phyloP scores from a whole-genome alignment of 768 basidiomycete genomes.

The Kwoniella sp. region DNA sequence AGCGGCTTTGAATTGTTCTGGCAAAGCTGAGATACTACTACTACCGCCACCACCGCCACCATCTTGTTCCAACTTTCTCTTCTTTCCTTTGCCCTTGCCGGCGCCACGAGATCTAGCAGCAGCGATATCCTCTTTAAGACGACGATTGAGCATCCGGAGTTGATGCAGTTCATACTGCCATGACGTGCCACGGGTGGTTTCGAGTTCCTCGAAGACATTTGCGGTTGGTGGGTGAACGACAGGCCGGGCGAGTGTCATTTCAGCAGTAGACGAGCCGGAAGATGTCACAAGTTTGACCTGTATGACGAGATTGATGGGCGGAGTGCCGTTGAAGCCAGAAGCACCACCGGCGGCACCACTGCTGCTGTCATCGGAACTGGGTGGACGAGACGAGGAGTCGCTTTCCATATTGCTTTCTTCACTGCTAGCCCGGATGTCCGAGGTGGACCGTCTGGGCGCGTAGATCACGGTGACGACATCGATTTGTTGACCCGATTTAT shows the following conservation, averaged over 20 bases:
- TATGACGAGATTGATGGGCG: constrained; percentile 46
- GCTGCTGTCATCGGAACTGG: constrained; percentile 12
- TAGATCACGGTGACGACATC: constrained; percentile 57
- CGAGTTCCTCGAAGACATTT: constrained; percentile 75
- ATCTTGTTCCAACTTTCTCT: constrained; percentile 28
- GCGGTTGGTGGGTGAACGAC: constrained; percentile 44
- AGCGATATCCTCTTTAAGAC: constrained; percentile 65
- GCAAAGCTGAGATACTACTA: constrained; percentile 2
- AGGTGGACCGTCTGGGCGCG: constrained; percentile 20
- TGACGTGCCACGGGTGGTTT: constrained; percentile 68
- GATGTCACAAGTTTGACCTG: constrained; percentile 47
- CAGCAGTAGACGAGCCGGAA: constrained; percentile 8
- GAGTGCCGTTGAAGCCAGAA: constrained; percentile 23
- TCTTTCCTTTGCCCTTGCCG: constrained; percentile 33
- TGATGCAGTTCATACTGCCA: constrained; percentile 95
- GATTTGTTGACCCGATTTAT: constrained; percentile 40
- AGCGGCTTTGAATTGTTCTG: constrained; percentile 39
- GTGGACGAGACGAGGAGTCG: constrained; percentile 11
- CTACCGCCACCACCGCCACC: background rate
- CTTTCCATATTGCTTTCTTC: constrained; percentile 11
- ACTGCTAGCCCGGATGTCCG: constrained; percentile 7
- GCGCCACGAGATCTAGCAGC: constrained; percentile 29
- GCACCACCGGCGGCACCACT: background rate
- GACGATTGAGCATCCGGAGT: constrained; percentile 70
- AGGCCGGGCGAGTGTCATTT: constrained; percentile 31